Conservation (phyloP, 805 yeast species). For the Brettanomyces sp. region DNA sequence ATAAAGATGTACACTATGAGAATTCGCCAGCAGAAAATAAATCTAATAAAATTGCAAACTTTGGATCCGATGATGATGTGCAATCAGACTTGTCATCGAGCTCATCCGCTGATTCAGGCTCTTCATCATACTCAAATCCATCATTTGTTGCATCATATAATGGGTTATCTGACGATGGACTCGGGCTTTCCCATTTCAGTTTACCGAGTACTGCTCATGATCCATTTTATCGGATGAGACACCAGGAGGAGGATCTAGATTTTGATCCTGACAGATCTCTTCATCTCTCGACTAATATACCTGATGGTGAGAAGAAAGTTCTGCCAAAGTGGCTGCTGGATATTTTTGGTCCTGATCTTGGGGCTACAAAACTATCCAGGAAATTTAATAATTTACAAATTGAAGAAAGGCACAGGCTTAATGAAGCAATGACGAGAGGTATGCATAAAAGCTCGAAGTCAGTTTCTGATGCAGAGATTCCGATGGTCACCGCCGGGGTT, state of each 20-base stretch:
- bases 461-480: conserved; percentile 20
- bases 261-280: conserved; percentile 18
- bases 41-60: no score
- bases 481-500: conserved; percentile 61
- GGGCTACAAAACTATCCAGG: conserved; percentile 33
- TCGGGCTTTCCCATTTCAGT: conserved; percentile 41
- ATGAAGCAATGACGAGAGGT: conserved; percentile 28
- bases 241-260: conserved; percentile 42
- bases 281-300: conserved; percentile 15
- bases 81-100: no score
- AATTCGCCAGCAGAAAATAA: no score
- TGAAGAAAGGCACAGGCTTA: conserved; percentile 59
- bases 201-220: conserved; percentile 35
- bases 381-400: conserved; percentile 60
- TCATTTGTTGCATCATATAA: no score
- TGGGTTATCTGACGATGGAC: neutral
- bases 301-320: conserved; percentile 11
- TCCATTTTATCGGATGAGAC: conserved; percentile 39
- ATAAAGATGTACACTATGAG: no score
- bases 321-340: conserved; percentile 50
- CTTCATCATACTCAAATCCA: no score
- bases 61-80: no score
- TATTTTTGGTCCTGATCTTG: conserved; percentile 25
- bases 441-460: conserved; percentile 5
- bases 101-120: no score